Base-by-base conservation (phyloP, 106 monocot genomes). In the Acorus gramineus region DNA sequence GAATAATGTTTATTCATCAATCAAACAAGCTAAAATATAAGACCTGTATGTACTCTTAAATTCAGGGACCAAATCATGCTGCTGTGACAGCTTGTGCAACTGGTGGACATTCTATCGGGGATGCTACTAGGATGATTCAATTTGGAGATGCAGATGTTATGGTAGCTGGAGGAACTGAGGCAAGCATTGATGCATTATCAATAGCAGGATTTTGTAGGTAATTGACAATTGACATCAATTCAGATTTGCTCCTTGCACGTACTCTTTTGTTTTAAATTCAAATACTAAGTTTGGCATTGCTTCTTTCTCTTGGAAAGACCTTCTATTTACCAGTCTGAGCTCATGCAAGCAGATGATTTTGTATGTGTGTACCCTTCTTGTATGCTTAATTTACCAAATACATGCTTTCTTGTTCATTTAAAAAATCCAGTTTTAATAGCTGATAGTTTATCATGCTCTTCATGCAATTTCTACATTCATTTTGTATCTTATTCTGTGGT, bases 101-200 rank as follows among this genome's bases (percentile, higher is more conserved):
- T 50, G 96, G 96, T 45, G 96, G 91, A 57, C 96, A 98, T 77
- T 98, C 85, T 11, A 88, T 98, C 76, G 91, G 91, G 47, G 96
- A 98, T 88, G 96, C 96, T 48, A 77, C 72, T 10, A 71, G 96
- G 65, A 91, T 98, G 96, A 98, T 98, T 88, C 91, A 91, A 66
- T 92, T 83, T 83, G 96, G 96, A 65, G 91, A 98, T 84, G 91
- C 91, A 52, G 96, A 98, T 81, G 91, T 98, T 57, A 98, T 98
- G 96, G 68, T 98, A 46, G 96, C 91, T 49, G 96, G 96, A 66
- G 96, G 96, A 67, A 85, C 91, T 14, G 91, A 98, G 66, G 83
- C 91, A 49, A 91, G 91, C 64, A 82, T 91, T 69, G 96, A 98
- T 85, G 96, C 85, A 67, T 62, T 98, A 60, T 98, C 91, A 70